Base-by-base conservation (phyloP, 163 green algal genomes). In the Scenedesmus sp. region DNA sequence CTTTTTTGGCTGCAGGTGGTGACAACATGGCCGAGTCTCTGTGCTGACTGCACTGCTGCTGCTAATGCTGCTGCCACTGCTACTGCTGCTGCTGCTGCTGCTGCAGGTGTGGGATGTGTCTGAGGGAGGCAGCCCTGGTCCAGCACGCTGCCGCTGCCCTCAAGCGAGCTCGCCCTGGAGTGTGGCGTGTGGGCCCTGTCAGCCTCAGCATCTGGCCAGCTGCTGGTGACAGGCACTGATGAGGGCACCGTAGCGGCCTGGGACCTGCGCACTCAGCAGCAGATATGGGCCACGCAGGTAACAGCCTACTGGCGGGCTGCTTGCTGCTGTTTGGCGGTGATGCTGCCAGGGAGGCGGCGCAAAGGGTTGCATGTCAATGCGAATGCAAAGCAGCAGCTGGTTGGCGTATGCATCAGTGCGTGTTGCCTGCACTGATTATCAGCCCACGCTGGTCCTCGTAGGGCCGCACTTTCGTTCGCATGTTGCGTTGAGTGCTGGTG, bases 121-220 rank as follows among this genome's bases (percentile, higher is more conserved):
- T 5, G 95, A 97, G 92, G 96, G 95, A 92, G 95, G 3, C 81
- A 94, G 56, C 97, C 97, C 0, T 98, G 97, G 97, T 43, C 51
- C 49, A 89, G 56, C 24, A 85, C 81, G 5, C 83, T 93, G 49
- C 59, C 73, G 22, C 59, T 94, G 46, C 91, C 96, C 26, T 65
- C 80, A 22, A 40, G 65, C 0, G 82, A 96, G 85, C 70, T 97
- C 68, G 95, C 95, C 37, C 80, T 95, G 10, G 95, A 96, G 26
- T 90, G 84, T 30, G 95, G 93, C 56, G 92, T 98, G 78, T 98
- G 96, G 96, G 95, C 95, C 35, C 65, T 92, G 82, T 81, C 85
- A 59, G 72, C 12, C 43, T 72, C 73, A 7, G 61, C 49, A 12
- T 91, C 87, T 79, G 83, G 85, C 0, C 79, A 90, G 44, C 53